phyloP scores from a whole-genome alignment of 257 asterid species.

The Ballota nigra region DNA sequence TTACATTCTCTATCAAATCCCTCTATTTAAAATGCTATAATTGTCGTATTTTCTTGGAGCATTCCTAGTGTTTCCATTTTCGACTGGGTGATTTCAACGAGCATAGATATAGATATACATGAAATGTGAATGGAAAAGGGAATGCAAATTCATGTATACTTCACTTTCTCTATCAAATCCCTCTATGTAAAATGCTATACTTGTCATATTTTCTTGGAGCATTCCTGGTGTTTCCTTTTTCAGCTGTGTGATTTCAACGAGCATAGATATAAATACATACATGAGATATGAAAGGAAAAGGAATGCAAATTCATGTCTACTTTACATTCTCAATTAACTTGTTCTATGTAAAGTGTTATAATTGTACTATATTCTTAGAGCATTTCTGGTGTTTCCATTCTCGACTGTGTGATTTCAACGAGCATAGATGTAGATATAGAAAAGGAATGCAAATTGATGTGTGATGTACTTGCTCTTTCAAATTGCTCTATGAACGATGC shows the following conservation, averaged over 20 bases:
- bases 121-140: slow-evolving; percentile 13
- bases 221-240: neutral
- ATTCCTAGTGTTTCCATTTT: neutral
- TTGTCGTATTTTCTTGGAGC: neutral
- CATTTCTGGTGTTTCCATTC: neutral
- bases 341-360: neutral
- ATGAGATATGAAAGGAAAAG: neutral
- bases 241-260: neutral
- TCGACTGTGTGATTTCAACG: neutral
- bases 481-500: neutral
- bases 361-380: neutral
- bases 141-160: no score
- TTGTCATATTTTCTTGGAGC: neutral
- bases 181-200: neutral
- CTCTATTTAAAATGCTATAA: neutral
- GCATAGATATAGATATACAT: neutral
- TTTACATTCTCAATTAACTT: no score
- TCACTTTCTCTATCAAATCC: no score
- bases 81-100: neutral
- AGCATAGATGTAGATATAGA: neutral
- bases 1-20: no score
- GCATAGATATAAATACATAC: neutral
- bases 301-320: no score
- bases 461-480: neutral
- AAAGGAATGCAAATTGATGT: neutral